phyloP scores from a whole-genome alignment of 305 asterid genomes.

The Solanum aculeatissimum region DNA sequence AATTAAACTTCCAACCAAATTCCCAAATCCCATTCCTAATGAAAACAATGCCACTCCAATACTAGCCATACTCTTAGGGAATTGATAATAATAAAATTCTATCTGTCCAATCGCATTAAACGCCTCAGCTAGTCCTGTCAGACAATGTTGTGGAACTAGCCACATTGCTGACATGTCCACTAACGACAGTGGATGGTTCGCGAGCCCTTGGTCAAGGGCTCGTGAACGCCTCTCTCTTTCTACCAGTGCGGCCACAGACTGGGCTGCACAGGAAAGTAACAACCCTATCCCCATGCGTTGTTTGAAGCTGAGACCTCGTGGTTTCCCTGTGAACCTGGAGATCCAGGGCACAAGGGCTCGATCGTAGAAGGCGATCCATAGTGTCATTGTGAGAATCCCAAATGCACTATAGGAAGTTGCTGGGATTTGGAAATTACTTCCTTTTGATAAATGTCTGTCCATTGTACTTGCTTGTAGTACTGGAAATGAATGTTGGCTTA shows the following conservation, averaged over 20 bases:
- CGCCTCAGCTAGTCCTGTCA: constrained; percentile 54
- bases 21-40: constrained; percentile 38
- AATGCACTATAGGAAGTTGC: constrained; percentile 39
- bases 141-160: constrained; percentile 46
- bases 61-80: constrained; percentile 69
- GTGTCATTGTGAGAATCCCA: constrained; percentile 27
- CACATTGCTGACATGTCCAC: constrained; percentile 61
- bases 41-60: constrained; percentile 46
- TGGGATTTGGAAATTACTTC: constrained; percentile 43
- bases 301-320: constrained; percentile 36
- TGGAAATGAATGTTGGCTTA: constrained; percentile 48
- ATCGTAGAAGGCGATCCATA: constrained; percentile 55
- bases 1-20: constrained; percentile 38
- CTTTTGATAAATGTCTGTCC: constrained; percentile 24
- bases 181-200: constrained; percentile 10
- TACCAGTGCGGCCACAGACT: constrained; percentile 36
- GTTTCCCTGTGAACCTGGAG: constrained; percentile 31
- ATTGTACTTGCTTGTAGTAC: constrained; percentile 49
- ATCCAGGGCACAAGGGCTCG: constrained; percentile 39
- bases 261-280: constrained; percentile 41
- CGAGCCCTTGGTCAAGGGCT: constrained; percentile 38
- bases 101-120: constrained; percentile 60
- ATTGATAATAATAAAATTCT: constrained; percentile 43
- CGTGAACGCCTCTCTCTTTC: constrained; percentile 37
- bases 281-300: constrained; percentile 58